Evolutionary conservation across 192 early-diverging fungal genomes (phyloP).

Genomic region (Coemansia sp.): DNA sequence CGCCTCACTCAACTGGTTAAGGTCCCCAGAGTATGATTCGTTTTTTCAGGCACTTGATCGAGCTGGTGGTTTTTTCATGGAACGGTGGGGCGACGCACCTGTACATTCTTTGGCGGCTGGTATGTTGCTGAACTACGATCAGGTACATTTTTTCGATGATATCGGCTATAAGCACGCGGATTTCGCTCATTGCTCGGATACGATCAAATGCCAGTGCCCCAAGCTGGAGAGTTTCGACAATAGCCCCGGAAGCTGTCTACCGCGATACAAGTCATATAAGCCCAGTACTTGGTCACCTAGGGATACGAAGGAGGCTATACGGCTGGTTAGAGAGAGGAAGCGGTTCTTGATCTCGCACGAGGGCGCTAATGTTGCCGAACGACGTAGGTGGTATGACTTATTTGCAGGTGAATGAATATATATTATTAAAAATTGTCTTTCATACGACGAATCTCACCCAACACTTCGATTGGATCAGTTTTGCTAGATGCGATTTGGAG

Average conservation of each 20-base stretch:
- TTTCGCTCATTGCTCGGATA: slow-evolving; percentile 43
- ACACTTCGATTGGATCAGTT: slow-evolving; percentile 71
- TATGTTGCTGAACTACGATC: slow-evolving; percentile 54
- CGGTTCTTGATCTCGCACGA: slow-evolving; percentile 6
- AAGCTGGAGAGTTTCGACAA: slow-evolving; percentile 33
- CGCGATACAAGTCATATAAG: slow-evolving; percentile 29
- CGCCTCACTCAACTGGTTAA: slow-evolving; percentile 65
- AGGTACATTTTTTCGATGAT: slow-evolving; percentile 76
- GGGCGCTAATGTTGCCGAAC: slow-evolving; percentile 24
- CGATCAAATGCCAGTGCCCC: slow-evolving; percentile 42
- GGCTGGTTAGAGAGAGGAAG: slow-evolving; percentile 18
- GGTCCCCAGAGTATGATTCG: slow-evolving; percentile 59
- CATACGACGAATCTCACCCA: slow-evolving; percentile 75
- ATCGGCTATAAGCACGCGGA: slow-evolving; percentile 66
- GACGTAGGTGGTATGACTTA: slow-evolving; percentile 45
- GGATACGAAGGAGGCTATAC: slow-evolving; percentile 36
- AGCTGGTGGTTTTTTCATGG: slow-evolving; percentile 75
- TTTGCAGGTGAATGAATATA: slow-evolving; percentile 24
- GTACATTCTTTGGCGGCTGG: slow-evolving; percentile 70
- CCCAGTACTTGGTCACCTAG: slow-evolving; percentile 18
- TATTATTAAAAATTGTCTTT: slow-evolving; percentile 69
- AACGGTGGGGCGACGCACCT: slow-evolving; percentile 82
- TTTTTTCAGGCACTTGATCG: slow-evolving; percentile 71
- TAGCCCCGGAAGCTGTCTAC: slow-evolving; percentile 35
- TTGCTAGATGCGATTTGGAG: slow-evolving; percentile 62